Base-by-base conservation (phyloP, 2,329 filamentous ascomycete genomes). In the Dichotomopilus funicola region DNA sequence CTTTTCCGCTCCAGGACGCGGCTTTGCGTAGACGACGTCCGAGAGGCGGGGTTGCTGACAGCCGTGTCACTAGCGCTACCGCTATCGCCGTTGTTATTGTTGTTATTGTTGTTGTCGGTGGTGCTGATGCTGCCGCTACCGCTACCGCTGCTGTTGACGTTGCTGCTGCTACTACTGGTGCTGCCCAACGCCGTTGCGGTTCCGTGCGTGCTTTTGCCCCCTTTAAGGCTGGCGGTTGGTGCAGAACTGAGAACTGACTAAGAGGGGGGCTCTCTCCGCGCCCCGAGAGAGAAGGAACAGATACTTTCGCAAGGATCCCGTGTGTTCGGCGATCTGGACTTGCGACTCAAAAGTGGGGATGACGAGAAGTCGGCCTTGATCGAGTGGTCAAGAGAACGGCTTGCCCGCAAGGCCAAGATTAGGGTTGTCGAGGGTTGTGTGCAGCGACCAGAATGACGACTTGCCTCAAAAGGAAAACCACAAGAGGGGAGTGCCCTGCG, bases 341-440 rank as follows among this genome's bases (percentile, higher is more conserved):
- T 57, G 59, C 53, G 59, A 56, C 56, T 60, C 56, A 55, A 63
- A 58, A 62, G 64, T 63, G 62, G 64, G 54, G 62, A 61, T 62
- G 58, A 41, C 54, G 58, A 63, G 59, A 60, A 55, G 42, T 63
- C 60, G 57, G 54, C 52, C 38, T 59, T 59, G 48, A 56, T 47
- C 51, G 53, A 51, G 52, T 52, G 54, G 56, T 27, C 19, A 27
- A 27, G 19, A 27, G 19, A 27, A 27, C 19, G 50, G 42, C 56
- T 57, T 55, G 59, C 46, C 51, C 49, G 58, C n/a, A 44, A 48
- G 59, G 51, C 49, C 54, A 46, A 48, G 58, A 62, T 61, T 57
- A 55, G 57, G 59, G 61, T 62, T 59, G 61, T 61, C 60, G 56
- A 55, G 57, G 59, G 61, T 62, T 59, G 61, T 61, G 60, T 59